Evolutionary conservation across 164 flowering plant genomes (phyloP).

Genomic region (Umbellularia californica): DNA sequence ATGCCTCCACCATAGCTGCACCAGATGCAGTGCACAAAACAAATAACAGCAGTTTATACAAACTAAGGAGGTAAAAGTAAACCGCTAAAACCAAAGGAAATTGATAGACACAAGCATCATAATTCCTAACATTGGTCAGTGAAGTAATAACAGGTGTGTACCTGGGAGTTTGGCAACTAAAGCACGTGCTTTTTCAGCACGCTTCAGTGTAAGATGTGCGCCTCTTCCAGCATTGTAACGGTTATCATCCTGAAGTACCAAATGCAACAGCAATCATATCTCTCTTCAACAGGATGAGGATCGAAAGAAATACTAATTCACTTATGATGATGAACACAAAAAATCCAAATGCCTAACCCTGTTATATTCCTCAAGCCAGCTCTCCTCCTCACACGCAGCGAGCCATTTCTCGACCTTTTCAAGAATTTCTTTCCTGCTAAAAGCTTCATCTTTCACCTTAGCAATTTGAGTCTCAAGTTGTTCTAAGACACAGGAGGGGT

Average conservation of each 20-base stretch:
- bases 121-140: background rate
- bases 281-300: too few relatives aligned
- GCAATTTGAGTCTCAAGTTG: constrained; percentile 60
- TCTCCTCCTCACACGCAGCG: constrained; percentile 75
- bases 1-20: constrained; percentile 60
- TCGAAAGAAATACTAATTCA: background rate
- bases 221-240: constrained; percentile 81
- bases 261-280: background rate
- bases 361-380: constrained; percentile 87
- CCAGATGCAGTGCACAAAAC: constrained; percentile 10
- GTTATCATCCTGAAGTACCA: constrained; percentile 54
- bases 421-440: constrained; percentile 71
- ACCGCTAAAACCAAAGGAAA: background rate
- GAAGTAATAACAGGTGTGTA: constrained; percentile 15
- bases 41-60: constrained; percentile 4
- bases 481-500: constrained; percentile 39
- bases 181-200: constrained; percentile 77
- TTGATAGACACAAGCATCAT: background rate
- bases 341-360: constrained; percentile 34
- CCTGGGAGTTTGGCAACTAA: constrained; percentile 67
- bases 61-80: background rate
- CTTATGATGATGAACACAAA: background rate
- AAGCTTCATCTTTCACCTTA: constrained; percentile 64
- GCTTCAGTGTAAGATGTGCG: constrained; percentile 62
- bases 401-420: constrained; percentile 83